phyloP scores from a whole-genome alignment of 1,284 basidiomycete species.

The Rhodofomes roseus region DNA sequence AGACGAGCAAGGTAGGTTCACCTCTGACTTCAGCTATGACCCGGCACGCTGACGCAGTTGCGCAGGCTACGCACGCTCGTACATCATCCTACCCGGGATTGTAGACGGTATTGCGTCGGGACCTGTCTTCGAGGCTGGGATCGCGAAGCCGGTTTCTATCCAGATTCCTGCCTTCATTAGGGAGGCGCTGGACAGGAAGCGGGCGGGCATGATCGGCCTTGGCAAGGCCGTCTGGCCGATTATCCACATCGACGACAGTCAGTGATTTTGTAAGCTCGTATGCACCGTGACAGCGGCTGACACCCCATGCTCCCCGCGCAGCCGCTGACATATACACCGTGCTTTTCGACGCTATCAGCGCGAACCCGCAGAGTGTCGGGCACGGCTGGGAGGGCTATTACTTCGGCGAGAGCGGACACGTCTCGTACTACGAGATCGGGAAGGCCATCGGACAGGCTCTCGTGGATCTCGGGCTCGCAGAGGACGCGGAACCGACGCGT shows the following conservation, averaged over 20 bases:
- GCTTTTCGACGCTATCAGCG: too few species aligned
- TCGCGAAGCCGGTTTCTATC: slow-evolving; percentile 42
- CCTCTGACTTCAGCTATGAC: too few species aligned
- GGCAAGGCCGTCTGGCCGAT: slow-evolving; percentile 43
- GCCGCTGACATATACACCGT: slow-evolving; percentile 18
- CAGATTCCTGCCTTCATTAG: slow-evolving; percentile 41
- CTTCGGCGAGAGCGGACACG: slow-evolving; percentile 45
- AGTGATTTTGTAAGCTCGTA: background rate
- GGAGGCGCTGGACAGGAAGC: slow-evolving; percentile 27
- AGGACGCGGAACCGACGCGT: slow-evolving; percentile 23
- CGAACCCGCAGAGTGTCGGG: slow-evolving; percentile 10
- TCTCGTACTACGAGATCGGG: slow-evolving; percentile 31
- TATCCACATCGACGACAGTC: slow-evolving; percentile 44
- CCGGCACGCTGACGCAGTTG: too few species aligned
- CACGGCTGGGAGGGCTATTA: slow-evolving; percentile 45
- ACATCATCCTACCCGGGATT: slow-evolving; percentile 44
- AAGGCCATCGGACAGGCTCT: slow-evolving; percentile 34
- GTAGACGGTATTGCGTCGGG: slow-evolving; percentile 46
- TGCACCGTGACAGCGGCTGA: background rate
- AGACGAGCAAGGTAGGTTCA: slow-evolving; percentile 39
- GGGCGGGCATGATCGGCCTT: slow-evolving; percentile 24
- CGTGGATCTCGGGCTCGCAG: slow-evolving; percentile 23
- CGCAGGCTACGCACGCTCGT: slow-evolving; percentile 40
- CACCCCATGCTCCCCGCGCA: slow-evolving; percentile 1
- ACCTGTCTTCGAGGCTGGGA: slow-evolving; percentile 39